A percentile compares a stretch with the other conserved stretches of the same genome.
These are phyloP conservation scores for Pichia sp. DNA, from an alignment of 1,139 yeast genomes.

Conservation along the genomic window DNA sequence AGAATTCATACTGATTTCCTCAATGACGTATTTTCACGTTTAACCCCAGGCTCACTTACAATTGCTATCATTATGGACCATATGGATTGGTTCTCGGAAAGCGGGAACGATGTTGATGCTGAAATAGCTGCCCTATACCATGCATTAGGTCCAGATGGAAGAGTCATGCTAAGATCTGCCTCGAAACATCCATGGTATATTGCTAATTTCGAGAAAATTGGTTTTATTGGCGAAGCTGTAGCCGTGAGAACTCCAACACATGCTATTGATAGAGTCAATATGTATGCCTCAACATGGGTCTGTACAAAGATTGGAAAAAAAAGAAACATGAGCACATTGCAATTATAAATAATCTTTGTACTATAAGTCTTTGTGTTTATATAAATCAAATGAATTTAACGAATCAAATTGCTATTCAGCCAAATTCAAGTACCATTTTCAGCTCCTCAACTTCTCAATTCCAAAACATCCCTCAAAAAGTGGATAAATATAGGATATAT, in stretches of 20 bases:
- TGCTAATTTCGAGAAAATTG: conserved; percentile 57
- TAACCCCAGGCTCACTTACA: conserved; percentile 58
- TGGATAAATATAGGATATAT: too few relatives aligned
- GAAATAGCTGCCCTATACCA: conserved; percentile 64
- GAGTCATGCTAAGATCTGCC: conserved; percentile 75
- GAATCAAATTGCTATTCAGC: too few relatives aligned
- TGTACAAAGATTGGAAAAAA: conserved; percentile 47
- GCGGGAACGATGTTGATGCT: conserved; percentile 55
- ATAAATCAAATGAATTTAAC: neutral
- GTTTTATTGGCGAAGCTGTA: conserved; percentile 65
- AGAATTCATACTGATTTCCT: conserved; percentile 77
- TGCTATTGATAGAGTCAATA: conserved; percentile 73
- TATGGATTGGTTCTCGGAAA: conserved; percentile 84
- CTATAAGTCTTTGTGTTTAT: too few relatives aligned
- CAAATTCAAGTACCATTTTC: too few relatives aligned
- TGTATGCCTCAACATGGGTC: conserved; percentile 88
- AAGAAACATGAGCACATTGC: conserved; percentile 30
- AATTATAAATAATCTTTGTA: conserved; percentile 17
- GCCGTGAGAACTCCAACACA: conserved; percentile 60
- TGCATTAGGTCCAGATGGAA: conserved; percentile 63
- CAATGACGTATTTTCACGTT: conserved; percentile 67
- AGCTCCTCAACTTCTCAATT: too few relatives aligned
- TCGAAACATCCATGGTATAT: conserved; percentile 76
- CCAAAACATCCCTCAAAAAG: too few relatives aligned
- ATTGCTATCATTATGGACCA: conserved; percentile 87